Evolutionary conservation across 768 basidiomycete species (phyloP).

Genomic region (Grammothele lineata): DNA sequence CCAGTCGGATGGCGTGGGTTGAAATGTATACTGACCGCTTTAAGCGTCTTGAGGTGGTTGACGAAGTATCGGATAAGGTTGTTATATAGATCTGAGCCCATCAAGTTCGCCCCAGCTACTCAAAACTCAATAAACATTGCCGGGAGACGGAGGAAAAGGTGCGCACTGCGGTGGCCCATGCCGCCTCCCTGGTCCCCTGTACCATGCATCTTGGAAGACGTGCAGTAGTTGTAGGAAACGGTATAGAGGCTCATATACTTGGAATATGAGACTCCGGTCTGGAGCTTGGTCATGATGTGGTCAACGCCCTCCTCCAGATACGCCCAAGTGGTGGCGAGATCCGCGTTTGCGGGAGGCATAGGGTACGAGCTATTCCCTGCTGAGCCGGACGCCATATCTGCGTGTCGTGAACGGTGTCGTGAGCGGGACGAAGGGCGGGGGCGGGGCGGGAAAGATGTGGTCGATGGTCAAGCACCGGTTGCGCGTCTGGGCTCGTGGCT

Average conservation of each 20-base stretch:
- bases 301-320: slow-evolving; percentile 87
- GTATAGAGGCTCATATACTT: slow-evolving; percentile 89
- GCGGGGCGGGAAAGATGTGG: background rate
- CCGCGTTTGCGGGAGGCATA: slow-evolving; percentile 64
- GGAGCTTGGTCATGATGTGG: slow-evolving; percentile 89
- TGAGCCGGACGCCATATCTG: slow-evolving; percentile 16
- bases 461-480: slow-evolving; percentile 3
- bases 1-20: slow-evolving; percentile 21
- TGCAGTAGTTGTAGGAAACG: slow-evolving; percentile 97
- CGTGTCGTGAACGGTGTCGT: background rate
- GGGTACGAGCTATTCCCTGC: slow-evolving; percentile 17
- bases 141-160: background rate
- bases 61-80: slow-evolving; percentile 91
- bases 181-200: slow-evolving; percentile 32
- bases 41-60: slow-evolving; percentile 64
- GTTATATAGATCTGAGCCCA: slow-evolving; percentile 97
- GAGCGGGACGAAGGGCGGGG: background rate
- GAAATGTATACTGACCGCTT: slow-evolving; percentile 52
- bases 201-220: slow-evolving; percentile 73
- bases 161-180: slow-evolving; percentile 55
- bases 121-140: slow-evolving; percentile 18
- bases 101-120: slow-evolving; percentile 85
- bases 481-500: slow-evolving; percentile 2
- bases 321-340: slow-evolving; percentile 81
- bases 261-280: slow-evolving; percentile 84